Percentiles rank a stretch among this genome's conserved stretches.
phyloP scores from a whole-genome alignment of 331 rosid species.

The Quercus lobata region DNA sequence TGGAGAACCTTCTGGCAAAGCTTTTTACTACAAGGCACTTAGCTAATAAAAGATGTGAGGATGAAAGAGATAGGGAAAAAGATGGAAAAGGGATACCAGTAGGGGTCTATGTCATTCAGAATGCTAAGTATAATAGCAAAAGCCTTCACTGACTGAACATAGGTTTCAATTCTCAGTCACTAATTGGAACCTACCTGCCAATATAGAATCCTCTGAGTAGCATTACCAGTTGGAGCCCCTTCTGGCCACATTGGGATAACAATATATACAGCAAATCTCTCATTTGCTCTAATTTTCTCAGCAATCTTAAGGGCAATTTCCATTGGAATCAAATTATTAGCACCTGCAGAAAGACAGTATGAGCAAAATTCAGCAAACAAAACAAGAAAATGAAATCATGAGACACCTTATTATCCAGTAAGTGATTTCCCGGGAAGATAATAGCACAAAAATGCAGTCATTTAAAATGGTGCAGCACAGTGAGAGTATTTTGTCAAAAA shows the following conservation, averaged over 20 bases:
- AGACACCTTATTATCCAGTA: conserved; percentile 3
- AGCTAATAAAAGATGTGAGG: not conserved
- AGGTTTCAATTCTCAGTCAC: conserved; percentile 6
- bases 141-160: conserved; percentile 11
- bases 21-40: not conserved
- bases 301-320: conserved; percentile 97
- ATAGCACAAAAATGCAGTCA: not conserved
- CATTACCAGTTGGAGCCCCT: conserved; percentile 92
- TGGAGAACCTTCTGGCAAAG: not conserved
- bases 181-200: conserved; percentile 80
- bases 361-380: not conserved
- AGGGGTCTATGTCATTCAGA: not conserved
- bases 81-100: not conserved
- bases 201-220: conserved; percentile 92
- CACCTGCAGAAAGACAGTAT: conserved; percentile 52
- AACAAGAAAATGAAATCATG: not conserved
- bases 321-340: conserved; percentile 96
- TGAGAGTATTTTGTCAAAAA: not conserved
- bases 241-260: conserved; percentile 99
- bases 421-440: not conserved
- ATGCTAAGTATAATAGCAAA: not conserved
- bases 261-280: conserved; percentile 89
- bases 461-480: not conserved
- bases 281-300: conserved; percentile 77
- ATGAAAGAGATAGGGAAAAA: not conserved